Evolutionary conservation across 257 asterid genomes (phyloP).

Genomic region (Penstemon davidsonii): DNA sequence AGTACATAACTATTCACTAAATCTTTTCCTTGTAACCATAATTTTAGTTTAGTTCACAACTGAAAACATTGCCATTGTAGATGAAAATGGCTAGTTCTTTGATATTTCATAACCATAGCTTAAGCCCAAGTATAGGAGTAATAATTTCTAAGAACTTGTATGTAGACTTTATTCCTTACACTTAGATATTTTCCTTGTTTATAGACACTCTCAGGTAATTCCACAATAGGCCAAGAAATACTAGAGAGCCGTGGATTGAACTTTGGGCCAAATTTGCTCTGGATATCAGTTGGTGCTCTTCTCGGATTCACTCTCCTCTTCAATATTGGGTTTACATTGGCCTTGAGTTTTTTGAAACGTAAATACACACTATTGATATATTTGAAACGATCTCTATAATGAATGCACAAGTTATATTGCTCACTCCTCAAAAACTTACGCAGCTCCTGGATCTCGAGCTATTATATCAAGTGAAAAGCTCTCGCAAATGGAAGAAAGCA

Average conservation of each 20-base stretch:
- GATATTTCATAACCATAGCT: neutral
- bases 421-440: neutral
- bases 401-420: constrained; percentile 3
- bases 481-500: constrained; percentile 11
- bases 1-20: neutral
- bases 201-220: constrained; percentile 30
- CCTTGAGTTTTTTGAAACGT: constrained; percentile 47
- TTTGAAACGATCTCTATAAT: neutral
- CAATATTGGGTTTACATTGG: constrained; percentile 42
- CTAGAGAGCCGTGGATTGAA: constrained; percentile 44
- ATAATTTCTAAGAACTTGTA: neutral
- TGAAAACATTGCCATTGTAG: neutral
- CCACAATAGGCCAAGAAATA: constrained; percentile 40
- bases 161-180: neutral
- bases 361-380: constrained; percentile 7
- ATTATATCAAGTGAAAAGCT: constrained; percentile 37
- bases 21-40: neutral
- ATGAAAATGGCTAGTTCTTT: neutral
- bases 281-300: constrained; percentile 51
- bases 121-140: neutral
- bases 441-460: constrained; percentile 39
- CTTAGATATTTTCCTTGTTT: neutral
- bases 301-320: constrained; percentile 38
- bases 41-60: neutral
- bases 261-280: constrained; percentile 32